Base-by-base conservation (phyloP, 306 rosid species). In the Argentina anserina region DNA sequence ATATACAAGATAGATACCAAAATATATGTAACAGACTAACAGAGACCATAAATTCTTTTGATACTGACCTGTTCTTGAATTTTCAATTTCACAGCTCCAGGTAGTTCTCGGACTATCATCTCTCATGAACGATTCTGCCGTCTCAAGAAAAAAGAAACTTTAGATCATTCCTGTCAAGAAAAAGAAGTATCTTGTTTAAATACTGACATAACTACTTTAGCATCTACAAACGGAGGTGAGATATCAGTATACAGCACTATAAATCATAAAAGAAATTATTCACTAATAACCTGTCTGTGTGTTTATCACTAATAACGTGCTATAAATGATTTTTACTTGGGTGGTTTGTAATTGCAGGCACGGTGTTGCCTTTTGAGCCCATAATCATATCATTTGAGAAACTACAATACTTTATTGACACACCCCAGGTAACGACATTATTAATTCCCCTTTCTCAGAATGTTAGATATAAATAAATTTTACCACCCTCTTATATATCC, bases 41-140 rank as follows among this genome's bases (percentile, higher is more conserved):
- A n/a, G n/a, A n/a, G 21, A 2, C 5, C 56, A 20, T 21, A n/a
- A 25, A 36, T 12, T 41, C 43, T 20, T 31, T 33, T 6, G 31
- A 61, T 39, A 39, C 47, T 42, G 34, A 29, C 9, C 46, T 31
- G 50, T 49, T 58, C 9, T 26, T 72, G 37, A 53, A 53, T n/a
- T n/a, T 72, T 59, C 49, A 66, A 47, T 47, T 43, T 7, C 39
- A 36, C 83, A 85, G 92, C 87, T 73, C 83, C 89, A 13, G 78
- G 78, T 55, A 79, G 89, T 66, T 81, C 87, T 59, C 83, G 81
- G 41, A 47, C 76, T 64, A 79, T 78, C 64, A 50, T 87, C 69
- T 81, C 92, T 33, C 73, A 73, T 3, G 65, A 76, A 71, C 74
- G 73, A 58, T 58, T 81, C 49, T 71, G 86, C 3, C 70, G 65